These are phyloP conservation scores for Tephrocybe sp. DNA, from an alignment of 768 basidiomycete genomes.

Conservation along the genomic window DNA sequence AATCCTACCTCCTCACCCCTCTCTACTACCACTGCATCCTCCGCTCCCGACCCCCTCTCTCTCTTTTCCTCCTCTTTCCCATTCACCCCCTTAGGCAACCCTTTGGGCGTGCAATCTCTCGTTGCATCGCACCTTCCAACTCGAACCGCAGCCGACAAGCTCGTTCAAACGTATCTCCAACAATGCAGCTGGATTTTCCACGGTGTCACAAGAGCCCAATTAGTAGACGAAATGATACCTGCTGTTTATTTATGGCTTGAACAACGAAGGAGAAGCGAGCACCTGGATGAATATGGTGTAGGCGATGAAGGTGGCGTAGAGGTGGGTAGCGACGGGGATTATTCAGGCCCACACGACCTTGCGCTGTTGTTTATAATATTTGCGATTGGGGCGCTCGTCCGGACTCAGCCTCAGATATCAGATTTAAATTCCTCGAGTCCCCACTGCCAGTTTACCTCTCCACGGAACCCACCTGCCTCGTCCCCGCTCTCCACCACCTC, in stretches of 20 bases:
- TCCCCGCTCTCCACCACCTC: neutral
- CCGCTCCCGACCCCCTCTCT: constrained; percentile 29
- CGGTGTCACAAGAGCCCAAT: constrained; percentile 44
- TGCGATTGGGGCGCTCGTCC: constrained; percentile 53
- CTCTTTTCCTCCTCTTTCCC: constrained; percentile 65
- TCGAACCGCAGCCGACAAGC: constrained; percentile 45
- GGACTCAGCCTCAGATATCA: constrained; percentile 2
- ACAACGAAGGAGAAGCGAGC: neutral
- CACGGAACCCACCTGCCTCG: neutral
- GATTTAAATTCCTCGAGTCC: too few species aligned
- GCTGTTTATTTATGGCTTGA: constrained; percentile 32
- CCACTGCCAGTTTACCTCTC: neutral
- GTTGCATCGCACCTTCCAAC: constrained; percentile 56
- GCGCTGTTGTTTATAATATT: constrained; percentile 50
- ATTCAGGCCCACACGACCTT: constrained; percentile 47
- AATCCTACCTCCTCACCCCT: constrained; percentile 18
- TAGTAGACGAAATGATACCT: constrained; percentile 41
- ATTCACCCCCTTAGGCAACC: constrained; percentile 57
- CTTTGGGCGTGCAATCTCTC: constrained; percentile 44
- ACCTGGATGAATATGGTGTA: neutral
- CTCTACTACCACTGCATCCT: constrained; percentile 18
- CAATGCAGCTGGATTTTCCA: constrained; percentile 55
- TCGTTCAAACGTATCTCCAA: constrained; percentile 45
- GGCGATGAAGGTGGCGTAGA: neutral
- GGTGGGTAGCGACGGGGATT: constrained; percentile 28